phyloP scores from a whole-genome alignment of 768 basidiomycete species.

The Leccinum longicurvipes region DNA sequence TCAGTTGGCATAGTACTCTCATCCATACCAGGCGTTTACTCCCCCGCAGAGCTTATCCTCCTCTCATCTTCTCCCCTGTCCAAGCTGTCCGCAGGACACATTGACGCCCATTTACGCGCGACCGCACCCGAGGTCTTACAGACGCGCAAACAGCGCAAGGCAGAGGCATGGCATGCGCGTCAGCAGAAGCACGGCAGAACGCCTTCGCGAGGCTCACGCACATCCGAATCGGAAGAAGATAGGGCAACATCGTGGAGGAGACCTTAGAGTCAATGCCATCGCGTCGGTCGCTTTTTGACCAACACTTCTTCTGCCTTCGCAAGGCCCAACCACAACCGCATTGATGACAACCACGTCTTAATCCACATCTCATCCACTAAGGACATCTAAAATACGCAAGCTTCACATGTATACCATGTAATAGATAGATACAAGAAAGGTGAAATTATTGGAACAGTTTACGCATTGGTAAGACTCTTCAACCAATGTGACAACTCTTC shows the following conservation, averaged over 20 bases:
- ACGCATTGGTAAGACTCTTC: neutral
- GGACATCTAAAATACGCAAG: neutral
- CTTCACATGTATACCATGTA: neutral
- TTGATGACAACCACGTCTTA: neutral
- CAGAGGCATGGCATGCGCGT: slow-evolving; percentile 20
- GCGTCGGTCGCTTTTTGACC: neutral
- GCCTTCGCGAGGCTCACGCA: slow-evolving; percentile 6
- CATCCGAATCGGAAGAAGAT: slow-evolving; percentile 20
- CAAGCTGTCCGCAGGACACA: slow-evolving; percentile 1
- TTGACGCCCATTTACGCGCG: slow-evolving; percentile 10
- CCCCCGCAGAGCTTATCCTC: slow-evolving; percentile 22
- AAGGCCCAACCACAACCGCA: neutral
- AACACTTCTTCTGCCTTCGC: neutral
- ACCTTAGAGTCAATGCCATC: neutral
- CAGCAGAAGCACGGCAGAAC: neutral
- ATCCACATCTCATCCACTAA: neutral
- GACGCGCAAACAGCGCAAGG: slow-evolving; percentile 26
- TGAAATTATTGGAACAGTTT: neutral
- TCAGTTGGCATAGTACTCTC: neutral
- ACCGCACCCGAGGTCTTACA: slow-evolving; percentile 28
- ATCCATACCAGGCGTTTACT: slow-evolving; percentile 21
- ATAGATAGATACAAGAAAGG: neutral
- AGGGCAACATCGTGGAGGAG: slow-evolving; percentile 16
- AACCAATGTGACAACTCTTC: slow-evolving; percentile 1
- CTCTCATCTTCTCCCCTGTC: slow-evolving; percentile 24